Evolutionary conservation across 2,329 filamentous ascomycete genomes (phyloP).

Genomic region (Zymoseptoria brevis): DNA sequence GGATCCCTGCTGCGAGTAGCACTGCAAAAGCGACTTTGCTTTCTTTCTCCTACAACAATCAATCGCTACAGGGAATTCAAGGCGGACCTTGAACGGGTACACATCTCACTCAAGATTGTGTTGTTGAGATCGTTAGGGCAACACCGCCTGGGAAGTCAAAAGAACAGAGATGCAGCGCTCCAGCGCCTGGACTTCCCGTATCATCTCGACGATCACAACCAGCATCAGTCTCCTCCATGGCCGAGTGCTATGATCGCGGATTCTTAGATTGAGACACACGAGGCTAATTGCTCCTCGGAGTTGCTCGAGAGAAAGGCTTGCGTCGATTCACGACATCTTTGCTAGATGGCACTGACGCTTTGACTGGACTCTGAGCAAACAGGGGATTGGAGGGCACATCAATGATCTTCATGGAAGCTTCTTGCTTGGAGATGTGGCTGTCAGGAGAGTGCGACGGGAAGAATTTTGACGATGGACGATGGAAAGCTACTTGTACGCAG

Average conservation of each 20-base stretch:
- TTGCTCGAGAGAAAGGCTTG: not conserved
- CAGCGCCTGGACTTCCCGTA: not conserved
- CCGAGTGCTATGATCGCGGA: not conserved
- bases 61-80: too few species aligned
- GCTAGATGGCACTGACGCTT: not conserved
- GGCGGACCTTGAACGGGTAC: not conserved
- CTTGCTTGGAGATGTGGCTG: not conserved
- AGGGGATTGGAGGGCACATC: not conserved
- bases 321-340: not conserved
- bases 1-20: not conserved
- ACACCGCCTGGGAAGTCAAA: not conserved
- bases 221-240: not conserved
- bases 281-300: not conserved
- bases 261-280: not conserved
- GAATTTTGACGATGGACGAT: too few species aligned
- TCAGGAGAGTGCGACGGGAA: not conserved
- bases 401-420: not conserved
- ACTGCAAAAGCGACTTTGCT: not conserved
- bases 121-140: not conserved
- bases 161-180: not conserved
- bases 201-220: not conserved
- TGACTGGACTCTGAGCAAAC: not conserved
- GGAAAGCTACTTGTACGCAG: too few species aligned
- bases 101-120: not conserved
- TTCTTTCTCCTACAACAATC: not conserved